Evolutionary conservation across 495 filamentous ascomycete species (phyloP).

Genomic region (Filosporella fistucella): DNA sequence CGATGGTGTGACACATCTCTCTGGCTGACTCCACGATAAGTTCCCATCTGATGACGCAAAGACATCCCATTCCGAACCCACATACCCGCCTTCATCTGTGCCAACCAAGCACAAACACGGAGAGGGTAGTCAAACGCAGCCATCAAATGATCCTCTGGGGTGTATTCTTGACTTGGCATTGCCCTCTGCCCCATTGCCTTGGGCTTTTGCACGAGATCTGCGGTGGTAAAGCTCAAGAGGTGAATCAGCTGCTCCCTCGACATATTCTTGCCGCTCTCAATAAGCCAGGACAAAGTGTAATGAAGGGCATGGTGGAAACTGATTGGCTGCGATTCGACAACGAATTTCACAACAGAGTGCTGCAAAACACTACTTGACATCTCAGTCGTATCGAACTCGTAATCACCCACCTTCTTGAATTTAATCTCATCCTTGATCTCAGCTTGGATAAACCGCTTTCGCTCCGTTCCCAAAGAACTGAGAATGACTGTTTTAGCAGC

Average conservation of each 20-base stretch:
- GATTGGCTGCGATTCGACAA: constrained; percentile 82
- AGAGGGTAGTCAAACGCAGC: constrained; percentile 90
- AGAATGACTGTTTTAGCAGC: constrained; percentile 75
- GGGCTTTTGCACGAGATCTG: constrained; percentile 55
- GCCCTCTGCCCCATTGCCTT: constrained; percentile 48
- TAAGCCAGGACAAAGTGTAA: constrained; percentile 95
- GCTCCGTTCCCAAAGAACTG: constrained; percentile 85
- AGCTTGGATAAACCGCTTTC: constrained; percentile 76
- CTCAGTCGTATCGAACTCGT: constrained; percentile 65
- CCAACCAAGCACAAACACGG: constrained; percentile 90
- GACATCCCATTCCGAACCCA: constrained; percentile 98
- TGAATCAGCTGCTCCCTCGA: constrained; percentile 55
- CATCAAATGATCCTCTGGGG: constrained; percentile 74
- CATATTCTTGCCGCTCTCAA: constrained; percentile 83
- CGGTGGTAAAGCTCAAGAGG: constrained; percentile 56
- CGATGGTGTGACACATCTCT: constrained; percentile 90
- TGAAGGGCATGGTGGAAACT: constrained; percentile 98
- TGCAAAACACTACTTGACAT: constrained; percentile 32
- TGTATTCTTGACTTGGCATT: constrained; percentile 44
- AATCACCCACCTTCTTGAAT: constrained; percentile 73
- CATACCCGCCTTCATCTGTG: constrained; percentile 96
- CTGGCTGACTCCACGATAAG: constrained; percentile 81
- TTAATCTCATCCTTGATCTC: constrained; percentile 81
- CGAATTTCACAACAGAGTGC: constrained; percentile 75
- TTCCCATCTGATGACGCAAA: constrained; percentile 88